These are phyloP conservation scores for Fagus sylvatica DNA, from an alignment of 306 rosid species.

Conservation along the genomic window DNA sequence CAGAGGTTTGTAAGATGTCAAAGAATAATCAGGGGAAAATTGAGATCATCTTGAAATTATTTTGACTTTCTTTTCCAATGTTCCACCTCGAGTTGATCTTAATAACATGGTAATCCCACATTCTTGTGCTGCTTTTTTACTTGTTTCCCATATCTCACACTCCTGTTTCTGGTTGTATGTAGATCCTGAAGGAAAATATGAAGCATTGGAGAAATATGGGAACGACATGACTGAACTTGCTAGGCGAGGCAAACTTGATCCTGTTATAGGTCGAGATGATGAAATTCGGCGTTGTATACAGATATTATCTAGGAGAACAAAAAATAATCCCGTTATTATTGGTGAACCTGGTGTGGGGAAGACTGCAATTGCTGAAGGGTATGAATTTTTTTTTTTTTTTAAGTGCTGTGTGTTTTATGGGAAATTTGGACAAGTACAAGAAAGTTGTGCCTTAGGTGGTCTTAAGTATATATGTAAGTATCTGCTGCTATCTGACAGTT, in stretches of 20 bases:
- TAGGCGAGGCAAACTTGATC: constrained; percentile 94
- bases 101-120: not conserved
- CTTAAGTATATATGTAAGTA: not conserved
- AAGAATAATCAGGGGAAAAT: not conserved
- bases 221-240: constrained; percentile 93
- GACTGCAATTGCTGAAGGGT: constrained; percentile 99
- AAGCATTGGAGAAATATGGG: constrained; percentile 88
- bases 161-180: constrained; percentile 5
- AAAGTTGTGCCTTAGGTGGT: not conserved
- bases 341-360: constrained; percentile 99
- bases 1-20: not conserved
- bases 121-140: constrained; percentile 18
- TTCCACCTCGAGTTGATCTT: not conserved
- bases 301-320: constrained; percentile 89
- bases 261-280: constrained; percentile 96
- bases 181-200: constrained; percentile 97
- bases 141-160: not conserved
- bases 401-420: not conserved
- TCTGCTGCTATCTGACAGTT: not conserved
- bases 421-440: not conserved
- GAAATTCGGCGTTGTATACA: constrained; percentile 95
- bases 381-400: constrained; percentile 20
- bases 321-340: constrained; percentile 94
- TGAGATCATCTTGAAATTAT: not conserved
- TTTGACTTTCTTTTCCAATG: not conserved